These are phyloP conservation scores for Bruguiera gymnorhiza DNA, from an alignment of 345 rosid species.

Conservation along the genomic window DNA sequence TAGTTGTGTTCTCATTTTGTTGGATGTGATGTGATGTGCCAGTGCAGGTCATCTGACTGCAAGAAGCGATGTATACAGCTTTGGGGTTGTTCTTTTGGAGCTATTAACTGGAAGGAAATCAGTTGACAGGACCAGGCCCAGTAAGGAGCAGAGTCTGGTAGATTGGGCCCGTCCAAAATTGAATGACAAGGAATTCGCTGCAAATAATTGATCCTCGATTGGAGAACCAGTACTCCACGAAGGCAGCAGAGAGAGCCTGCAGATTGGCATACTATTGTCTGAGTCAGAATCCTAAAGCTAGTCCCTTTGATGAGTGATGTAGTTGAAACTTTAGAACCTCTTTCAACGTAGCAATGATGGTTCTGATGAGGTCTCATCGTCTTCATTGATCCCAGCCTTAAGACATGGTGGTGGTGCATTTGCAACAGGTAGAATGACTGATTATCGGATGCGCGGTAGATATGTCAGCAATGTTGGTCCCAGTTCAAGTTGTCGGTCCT, in stretches of 20 bases:
- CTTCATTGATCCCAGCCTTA: conserved; percentile 36
- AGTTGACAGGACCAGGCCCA: conserved; percentile 90
- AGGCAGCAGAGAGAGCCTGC: conserved; percentile 95
- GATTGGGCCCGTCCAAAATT: conserved; percentile 98
- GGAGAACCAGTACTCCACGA: conserved; percentile 81
- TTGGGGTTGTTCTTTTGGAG: conserved; percentile 93
- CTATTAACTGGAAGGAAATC: conserved; percentile 89
- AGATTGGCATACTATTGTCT: conserved; percentile 91
- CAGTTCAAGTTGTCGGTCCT: conserved; percentile 71
- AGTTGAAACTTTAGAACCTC: conserved; percentile 89
- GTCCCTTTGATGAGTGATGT: conserved; percentile 95
- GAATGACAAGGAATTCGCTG: conserved; percentile 82
- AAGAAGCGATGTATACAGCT: conserved; percentile 93
- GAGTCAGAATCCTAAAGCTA: conserved; percentile 96
- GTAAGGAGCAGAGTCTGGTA: conserved; percentile 92
- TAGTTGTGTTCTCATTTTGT: neutral
- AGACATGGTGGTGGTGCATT: conserved; percentile 40
- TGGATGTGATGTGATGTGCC: conserved; percentile 18
- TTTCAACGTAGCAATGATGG: conserved; percentile 59
- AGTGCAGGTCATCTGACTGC: conserved; percentile 90
- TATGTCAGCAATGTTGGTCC: conserved; percentile 71
- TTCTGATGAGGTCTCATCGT: conserved; percentile 38
- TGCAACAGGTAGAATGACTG: conserved; percentile 69
- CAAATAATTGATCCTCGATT: conserved; percentile 89
- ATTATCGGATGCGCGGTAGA: conserved; percentile 55